Percentiles rank a stretch among this genome's conserved stretches.
Conservation (phyloP, 441 rosid genomes). For the Daphne laureola region DNA sequence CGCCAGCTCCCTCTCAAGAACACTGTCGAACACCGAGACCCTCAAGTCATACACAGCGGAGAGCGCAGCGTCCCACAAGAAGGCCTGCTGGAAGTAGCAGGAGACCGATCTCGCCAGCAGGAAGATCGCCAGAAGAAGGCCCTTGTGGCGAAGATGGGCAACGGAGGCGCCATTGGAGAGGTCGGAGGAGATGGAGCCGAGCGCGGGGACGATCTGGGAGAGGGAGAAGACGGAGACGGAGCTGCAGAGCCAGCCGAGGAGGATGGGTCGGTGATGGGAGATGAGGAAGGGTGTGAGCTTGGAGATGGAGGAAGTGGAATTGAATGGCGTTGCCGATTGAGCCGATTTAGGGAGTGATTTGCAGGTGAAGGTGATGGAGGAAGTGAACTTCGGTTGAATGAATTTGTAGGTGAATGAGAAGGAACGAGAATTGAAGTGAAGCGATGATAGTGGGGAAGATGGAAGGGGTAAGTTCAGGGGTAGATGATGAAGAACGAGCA, state of each 20-base stretch:
- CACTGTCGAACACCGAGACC: constrained; percentile 47
- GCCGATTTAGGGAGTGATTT: constrained; percentile 15
- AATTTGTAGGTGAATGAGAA: no score
- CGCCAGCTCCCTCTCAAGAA: constrained; percentile 57
- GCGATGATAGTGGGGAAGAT: no score
- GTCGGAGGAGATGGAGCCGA: constrained; percentile 48
- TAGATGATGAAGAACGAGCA: no score
- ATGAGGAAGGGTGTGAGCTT: constrained; percentile 44
- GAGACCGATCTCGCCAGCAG: constrained; percentile 43
- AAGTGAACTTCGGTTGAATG: no score
- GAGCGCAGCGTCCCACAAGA: constrained; percentile 78
- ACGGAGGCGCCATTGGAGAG: constrained; percentile 24
- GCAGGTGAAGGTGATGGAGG: neutral
- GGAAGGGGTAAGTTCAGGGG: no score
- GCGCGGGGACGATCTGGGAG: constrained; percentile 53
- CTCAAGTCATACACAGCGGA: constrained; percentile 46
- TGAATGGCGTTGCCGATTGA: constrained; percentile 14
- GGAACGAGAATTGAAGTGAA: no score
- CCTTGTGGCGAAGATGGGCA: constrained; percentile 28
- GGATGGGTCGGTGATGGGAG: constrained; percentile 45
- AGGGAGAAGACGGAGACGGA: constrained; percentile 63
- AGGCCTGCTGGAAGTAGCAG: constrained; percentile 62
- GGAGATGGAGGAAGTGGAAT: constrained; percentile 28
- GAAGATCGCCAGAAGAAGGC: constrained; percentile 34
- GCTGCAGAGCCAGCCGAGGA: constrained; percentile 79